phyloP scores from a whole-genome alignment of 2,329 filamentous ascomycete genomes.

The Cladosporium phlei region DNA sequence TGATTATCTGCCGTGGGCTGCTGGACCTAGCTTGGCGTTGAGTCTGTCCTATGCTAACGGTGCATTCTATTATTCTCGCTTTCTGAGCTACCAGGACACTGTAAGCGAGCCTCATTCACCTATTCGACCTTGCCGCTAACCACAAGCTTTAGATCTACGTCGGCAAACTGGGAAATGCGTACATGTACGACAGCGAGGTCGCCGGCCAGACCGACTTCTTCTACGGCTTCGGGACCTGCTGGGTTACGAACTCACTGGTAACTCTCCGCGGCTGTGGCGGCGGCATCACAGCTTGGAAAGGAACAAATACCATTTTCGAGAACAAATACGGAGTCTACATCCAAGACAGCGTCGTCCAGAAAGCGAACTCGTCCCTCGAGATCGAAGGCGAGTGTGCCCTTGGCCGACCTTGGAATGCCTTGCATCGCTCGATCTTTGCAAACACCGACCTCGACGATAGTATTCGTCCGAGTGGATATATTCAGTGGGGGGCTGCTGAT shows the following conservation, averaged over 20 bases:
- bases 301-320: slow-evolving; percentile 58
- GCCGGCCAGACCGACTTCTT: slow-evolving; percentile 65
- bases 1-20: slow-evolving; percentile 48
- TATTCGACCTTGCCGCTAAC: neutral
- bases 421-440: slow-evolving; percentile 55
- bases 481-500: slow-evolving; percentile 45
- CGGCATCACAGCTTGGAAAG: slow-evolving; percentile 66
- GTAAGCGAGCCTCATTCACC: no score
- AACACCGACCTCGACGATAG: slow-evolving; percentile 52
- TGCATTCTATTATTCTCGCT: slow-evolving; percentile 62
- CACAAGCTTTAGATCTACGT: slow-evolving; percentile 50
- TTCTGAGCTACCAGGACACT: slow-evolving; percentile 66
- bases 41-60: slow-evolving; percentile 60
- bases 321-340: slow-evolving; percentile 68
- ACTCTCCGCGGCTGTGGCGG: slow-evolving; percentile 58
- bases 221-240: slow-evolving; percentile 58
- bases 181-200: slow-evolving; percentile 57
- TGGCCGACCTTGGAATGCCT: slow-evolving; percentile 59
- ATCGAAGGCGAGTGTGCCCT: slow-evolving; percentile 50
- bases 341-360: slow-evolving; percentile 49
- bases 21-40: slow-evolving; percentile 57
- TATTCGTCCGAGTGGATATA: slow-evolving; percentile 52
- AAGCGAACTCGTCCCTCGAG: slow-evolving; percentile 48
- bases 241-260: slow-evolving; percentile 52
- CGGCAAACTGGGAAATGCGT: slow-evolving; percentile 62